These are phyloP conservation scores for Kuraishia molischiana DNA, from an alignment of 805 yeast genomes.

Conservation along the genomic window DNA sequence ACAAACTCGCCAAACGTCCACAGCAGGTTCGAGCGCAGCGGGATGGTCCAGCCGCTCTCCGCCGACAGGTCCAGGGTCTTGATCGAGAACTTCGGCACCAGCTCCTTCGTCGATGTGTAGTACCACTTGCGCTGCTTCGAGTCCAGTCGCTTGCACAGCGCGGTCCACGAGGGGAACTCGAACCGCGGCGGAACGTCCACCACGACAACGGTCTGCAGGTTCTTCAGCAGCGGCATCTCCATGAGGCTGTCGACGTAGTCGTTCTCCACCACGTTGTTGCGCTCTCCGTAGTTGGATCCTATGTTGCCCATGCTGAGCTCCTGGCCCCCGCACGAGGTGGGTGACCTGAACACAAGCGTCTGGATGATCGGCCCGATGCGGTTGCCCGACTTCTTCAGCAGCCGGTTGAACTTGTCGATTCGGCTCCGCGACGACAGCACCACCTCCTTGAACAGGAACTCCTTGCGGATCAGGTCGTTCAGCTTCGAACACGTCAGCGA, in stretches of 20 bases:
- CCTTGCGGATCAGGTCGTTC: constrained; percentile 13
- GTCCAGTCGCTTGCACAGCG: constrained; percentile 14
- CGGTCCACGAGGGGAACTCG: constrained; percentile 23
- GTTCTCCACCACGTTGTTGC: constrained; percentile 5
- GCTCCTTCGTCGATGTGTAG: not conserved
- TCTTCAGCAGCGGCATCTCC: constrained; percentile 36
- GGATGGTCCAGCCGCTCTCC: constrained; percentile 42
- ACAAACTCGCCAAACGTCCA: constrained; percentile 35
- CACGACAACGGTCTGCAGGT: constrained; percentile 28
- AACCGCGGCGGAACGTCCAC: constrained; percentile 42
- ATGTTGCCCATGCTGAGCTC: constrained; percentile 9
- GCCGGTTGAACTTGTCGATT: constrained; percentile 15
- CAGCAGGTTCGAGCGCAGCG: constrained; percentile 36
- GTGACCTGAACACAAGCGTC: not conserved
- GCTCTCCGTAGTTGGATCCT: not conserved
- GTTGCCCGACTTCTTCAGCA: constrained; percentile 8
- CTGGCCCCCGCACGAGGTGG: not conserved
- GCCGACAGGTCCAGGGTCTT: constrained; percentile 27
- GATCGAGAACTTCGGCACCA: constrained; percentile 8
- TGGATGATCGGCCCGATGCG: constrained; percentile 4
- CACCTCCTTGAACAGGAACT: constrained; percentile 17
- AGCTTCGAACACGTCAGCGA: constrained; percentile 15
- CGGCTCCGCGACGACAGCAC: constrained; percentile 14
- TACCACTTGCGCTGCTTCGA: constrained; percentile 6
- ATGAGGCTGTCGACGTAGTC: constrained; percentile 26